These are phyloP conservation scores for Lolium multiflorum DNA, from an alignment of 176 grass and related monocot genomes.

Conservation along the genomic window DNA sequence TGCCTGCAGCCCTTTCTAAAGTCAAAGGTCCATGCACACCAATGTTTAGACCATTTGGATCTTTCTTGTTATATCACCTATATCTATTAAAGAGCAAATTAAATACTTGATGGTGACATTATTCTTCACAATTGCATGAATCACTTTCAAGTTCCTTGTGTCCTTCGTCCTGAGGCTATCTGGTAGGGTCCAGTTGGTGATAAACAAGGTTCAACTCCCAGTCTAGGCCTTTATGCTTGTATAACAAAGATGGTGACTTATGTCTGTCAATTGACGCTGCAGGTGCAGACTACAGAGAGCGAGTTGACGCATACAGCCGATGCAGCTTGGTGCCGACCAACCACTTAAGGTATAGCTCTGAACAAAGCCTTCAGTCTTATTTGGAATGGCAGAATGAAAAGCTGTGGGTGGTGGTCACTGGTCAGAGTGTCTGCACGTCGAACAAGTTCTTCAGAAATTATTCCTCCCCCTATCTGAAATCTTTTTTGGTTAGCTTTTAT, in stretches of 20 bases:
- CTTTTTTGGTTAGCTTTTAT: neutral
- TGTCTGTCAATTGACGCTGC: constrained; percentile 22
- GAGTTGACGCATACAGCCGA: constrained; percentile 2
- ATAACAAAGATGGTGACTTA: constrained; percentile 40
- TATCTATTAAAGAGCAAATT: constrained; percentile 31
- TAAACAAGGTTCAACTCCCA: constrained; percentile 34
- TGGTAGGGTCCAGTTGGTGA: constrained; percentile 28
- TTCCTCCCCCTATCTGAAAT: neutral
- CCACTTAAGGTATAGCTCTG: constrained; percentile 5
- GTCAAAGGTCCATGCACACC: constrained; percentile 15
- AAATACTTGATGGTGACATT: constrained; percentile 31
- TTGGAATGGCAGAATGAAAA: neutral
- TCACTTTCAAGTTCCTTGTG: constrained; percentile 36
- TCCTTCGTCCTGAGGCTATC: constrained; percentile 19
- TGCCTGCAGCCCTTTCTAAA: neutral
- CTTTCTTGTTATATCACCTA: constrained; percentile 35
- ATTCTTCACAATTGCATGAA: constrained; percentile 22
- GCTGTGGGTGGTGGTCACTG: constrained; percentile 21
- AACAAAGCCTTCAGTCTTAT: constrained; percentile 17
- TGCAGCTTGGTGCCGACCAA: neutral
- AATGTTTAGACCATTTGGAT: neutral
- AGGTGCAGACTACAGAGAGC: constrained; percentile 28
- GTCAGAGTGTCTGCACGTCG: neutral
- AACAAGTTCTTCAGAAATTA: neutral
- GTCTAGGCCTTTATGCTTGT: constrained; percentile 24